phyloP scores from a whole-genome alignment of 805 yeast genomes.

The Kazachstania bromeliacearum region DNA sequence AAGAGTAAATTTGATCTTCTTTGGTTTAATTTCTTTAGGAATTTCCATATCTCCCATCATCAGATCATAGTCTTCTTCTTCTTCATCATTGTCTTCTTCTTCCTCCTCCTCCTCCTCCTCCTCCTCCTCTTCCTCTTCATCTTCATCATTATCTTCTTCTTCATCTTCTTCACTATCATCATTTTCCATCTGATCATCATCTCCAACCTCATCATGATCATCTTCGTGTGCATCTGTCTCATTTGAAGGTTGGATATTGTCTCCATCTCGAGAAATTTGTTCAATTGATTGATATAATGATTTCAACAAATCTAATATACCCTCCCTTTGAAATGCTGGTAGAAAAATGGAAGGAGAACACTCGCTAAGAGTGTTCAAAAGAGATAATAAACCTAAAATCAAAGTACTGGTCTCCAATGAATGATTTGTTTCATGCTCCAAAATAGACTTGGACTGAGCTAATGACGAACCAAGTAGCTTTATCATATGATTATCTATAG shows the following conservation, averaged over 20 bases:
- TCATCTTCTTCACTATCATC: constrained; percentile 23
- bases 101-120: constrained; percentile 16
- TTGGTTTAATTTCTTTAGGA: constrained; percentile 25
- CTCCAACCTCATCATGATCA: constrained; percentile 24
- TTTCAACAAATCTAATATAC: constrained; percentile 29
- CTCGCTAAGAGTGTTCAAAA: constrained; percentile 37
- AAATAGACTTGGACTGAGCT: constrained; percentile 40
- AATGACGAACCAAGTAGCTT: constrained; percentile 51
- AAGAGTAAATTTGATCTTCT: constrained; percentile 15
- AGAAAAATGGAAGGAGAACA: constrained; percentile 38
- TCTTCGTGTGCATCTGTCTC: neutral
- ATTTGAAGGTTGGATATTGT: no score
- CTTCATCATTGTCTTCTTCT: constrained; percentile 17
- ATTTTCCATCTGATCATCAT: constrained; percentile 15
- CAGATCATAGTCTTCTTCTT: constrained; percentile 25
- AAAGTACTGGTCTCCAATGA: constrained; percentile 32
- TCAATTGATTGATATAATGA: no score
- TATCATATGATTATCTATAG: constrained; percentile 33
- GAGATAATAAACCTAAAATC: constrained; percentile 42
- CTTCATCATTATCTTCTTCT: neutral
- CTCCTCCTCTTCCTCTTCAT: constrained; percentile 7
- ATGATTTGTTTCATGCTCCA: constrained; percentile 11
- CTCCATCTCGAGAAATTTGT: neutral
- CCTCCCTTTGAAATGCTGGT: constrained; percentile 56
- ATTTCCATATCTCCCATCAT: constrained; percentile 26